A percentile compares a stretch with the other conserved stretches of the same genome.
phyloP scores from a whole-genome alignment of 75 land plant genomes.

The Pinus taeda region DNA sequence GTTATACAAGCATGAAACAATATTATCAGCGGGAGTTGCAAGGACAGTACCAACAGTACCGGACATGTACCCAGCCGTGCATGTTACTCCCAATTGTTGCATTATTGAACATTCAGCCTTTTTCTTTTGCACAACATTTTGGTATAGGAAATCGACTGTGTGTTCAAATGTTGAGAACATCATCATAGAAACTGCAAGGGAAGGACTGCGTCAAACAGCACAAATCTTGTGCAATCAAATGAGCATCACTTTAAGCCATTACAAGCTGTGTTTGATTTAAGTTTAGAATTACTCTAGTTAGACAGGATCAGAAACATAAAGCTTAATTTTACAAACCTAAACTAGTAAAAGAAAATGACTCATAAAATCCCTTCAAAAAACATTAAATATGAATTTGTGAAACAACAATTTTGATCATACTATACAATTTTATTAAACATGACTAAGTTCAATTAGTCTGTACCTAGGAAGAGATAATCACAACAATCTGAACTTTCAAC shows the following conservation, averaged over 20 bases:
- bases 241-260: not conserved
- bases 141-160: constrained; percentile 70
- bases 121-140: constrained; percentile 39
- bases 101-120: constrained; percentile 75
- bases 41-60: constrained; percentile 75
- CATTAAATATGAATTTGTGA: no score
- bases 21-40: constrained; percentile 90
- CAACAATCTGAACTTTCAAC: no score
- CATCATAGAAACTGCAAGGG: constrained; percentile 77
- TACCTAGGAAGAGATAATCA: no score
- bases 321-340: no score
- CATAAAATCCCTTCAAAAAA: no score
- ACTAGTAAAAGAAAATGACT: no score
- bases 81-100: constrained; percentile 79
- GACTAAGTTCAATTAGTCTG: no score
- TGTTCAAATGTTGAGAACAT: constrained; percentile 98
- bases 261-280: no score
- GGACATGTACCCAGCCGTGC: constrained; percentile 79
- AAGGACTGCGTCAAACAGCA: not conserved
- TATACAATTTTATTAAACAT: no score
- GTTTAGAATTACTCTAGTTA: no score
- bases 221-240: not conserved
- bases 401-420: no score
- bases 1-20: constrained; percentile 79
- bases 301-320: no score